Base-by-base conservation (phyloP, 2,329 filamentous ascomycete species). In the Fusarium odoratissimum region DNA sequence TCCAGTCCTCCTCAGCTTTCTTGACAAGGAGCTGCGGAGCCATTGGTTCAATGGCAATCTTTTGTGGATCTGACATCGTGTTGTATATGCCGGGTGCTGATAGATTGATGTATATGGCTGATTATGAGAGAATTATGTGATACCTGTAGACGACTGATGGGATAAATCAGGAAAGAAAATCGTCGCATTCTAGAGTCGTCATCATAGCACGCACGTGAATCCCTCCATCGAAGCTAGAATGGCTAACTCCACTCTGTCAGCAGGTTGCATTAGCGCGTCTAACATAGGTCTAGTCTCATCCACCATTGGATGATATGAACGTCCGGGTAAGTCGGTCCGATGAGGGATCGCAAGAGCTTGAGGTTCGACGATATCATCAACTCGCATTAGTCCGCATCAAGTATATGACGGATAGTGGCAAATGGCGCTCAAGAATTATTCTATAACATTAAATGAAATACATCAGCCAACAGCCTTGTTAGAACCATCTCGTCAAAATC, bases 241-340 rank as follows among this genome's bases (percentile, higher is more conserved):
- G 25, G 10, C 7, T 28, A 40, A n/a, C n/a, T 30, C 52, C 64
- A 54, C 62, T 66, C 16, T 69, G 44, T 69, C 67, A 69, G 67
- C 67, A 60, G 66, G 67, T 60, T 70, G 66, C 67, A 69, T 69
- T 69, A 69, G 67, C 8, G 60, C 11, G 2, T 7, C 28, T 10
- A 21, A 21, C 3, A 8, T 28, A 11, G 31, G 60, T n/a, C n/a
- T 59, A 49, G 42, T 5, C 16, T 4, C 1, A 1, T 5, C 0
- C 0, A 0, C 6, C 14, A 66, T 59, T 51, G 49, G 63, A 8
- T 16, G 7, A 13, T 1, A 5, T 17, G n/a, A 1, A 1, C 2
- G 12, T 7, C 2, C 3, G 14, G 12, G 35, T 21, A 7, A 25
- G 33, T 48, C 31, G 33, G 30, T 42, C 62, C 61, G 60, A 66